Percentiles rank a stretch among this genome's conserved stretches.
These are phyloP conservation scores for Juglanconis sp. DNA, from an alignment of 2,329 filamentous ascomycete species.

Conservation along the genomic window DNA sequence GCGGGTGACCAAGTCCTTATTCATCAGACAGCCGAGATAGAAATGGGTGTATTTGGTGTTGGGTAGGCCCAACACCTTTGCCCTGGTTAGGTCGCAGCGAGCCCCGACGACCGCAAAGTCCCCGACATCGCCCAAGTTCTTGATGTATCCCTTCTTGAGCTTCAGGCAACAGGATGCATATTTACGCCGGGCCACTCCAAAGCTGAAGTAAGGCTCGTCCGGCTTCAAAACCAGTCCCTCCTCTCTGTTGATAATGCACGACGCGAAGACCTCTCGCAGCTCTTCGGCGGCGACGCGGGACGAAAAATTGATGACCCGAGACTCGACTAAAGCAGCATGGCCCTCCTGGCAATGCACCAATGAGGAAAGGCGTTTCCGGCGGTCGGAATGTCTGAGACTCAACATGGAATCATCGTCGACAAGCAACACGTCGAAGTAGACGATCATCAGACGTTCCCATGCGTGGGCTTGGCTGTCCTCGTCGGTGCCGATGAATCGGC, in stretches of 20 bases:
- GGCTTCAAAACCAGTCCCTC: slow-evolving; percentile 84
- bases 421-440: slow-evolving; percentile 58
- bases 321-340: slow-evolving; percentile 62
- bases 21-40: slow-evolving; percentile 71
- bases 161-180: slow-evolving; percentile 65
- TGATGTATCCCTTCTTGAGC: slow-evolving; percentile 82
- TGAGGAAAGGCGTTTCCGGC: slow-evolving; percentile 57
- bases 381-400: slow-evolving; percentile 51
- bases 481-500: slow-evolving; percentile 63
- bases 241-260: slow-evolving; percentile 60
- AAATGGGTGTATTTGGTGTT: slow-evolving; percentile 75
- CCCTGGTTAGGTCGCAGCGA: slow-evolving; percentile 63
- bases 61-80: slow-evolving; percentile 48
- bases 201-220: slow-evolving; percentile 73
- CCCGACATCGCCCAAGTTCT: slow-evolving; percentile 73
- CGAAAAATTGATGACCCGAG: slow-evolving; percentile 66
- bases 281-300: slow-evolving; percentile 45
- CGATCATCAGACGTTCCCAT: slow-evolving; percentile 58
- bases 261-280: slow-evolving; percentile 64
- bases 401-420: slow-evolving; percentile 53
- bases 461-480: slow-evolving; percentile 61
- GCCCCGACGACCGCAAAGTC: slow-evolving; percentile 81
- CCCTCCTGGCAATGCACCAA: slow-evolving; percentile 54
- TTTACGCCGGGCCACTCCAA: slow-evolving; percentile 32
- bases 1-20: slow-evolving; percentile 56